Conservation (phyloP, 345 rosid species). For the Cardamine chenopodiifolia region DNA sequence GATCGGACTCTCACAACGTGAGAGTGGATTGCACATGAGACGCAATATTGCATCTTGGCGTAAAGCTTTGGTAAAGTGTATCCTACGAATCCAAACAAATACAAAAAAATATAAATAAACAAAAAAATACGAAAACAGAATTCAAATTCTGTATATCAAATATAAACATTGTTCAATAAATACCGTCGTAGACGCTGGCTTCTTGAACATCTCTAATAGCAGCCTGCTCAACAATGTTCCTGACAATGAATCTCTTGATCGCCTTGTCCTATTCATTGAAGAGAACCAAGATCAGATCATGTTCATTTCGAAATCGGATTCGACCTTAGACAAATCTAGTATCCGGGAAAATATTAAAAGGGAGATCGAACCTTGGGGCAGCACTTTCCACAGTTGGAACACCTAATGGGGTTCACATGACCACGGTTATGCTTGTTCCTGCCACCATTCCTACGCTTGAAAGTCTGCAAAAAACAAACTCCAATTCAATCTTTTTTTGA, state of each 20-base stretch:
- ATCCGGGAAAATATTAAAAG: too few species aligned
- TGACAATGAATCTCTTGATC: slow-evolving; percentile 80
- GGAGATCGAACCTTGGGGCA: slow-evolving; percentile 68
- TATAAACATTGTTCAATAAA: too few species aligned
- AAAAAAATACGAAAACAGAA: too few species aligned
- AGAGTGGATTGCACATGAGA: slow-evolving; percentile 94
- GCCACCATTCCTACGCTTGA: slow-evolving; percentile 94
- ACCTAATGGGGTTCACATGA: slow-evolving; percentile 83
- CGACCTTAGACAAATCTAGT: neutral
- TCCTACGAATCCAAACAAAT: slow-evolving; percentile 34
- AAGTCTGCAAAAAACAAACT: slow-evolving; percentile 50
- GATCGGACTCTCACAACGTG: slow-evolving; percentile 95
- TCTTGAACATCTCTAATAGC: slow-evolving; percentile 93
- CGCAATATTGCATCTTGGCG: slow-evolving; percentile 83
- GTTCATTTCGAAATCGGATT: neutral
- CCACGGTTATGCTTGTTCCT: slow-evolving; percentile 97
- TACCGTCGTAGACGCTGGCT: slow-evolving; percentile 81
- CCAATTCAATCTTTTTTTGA: neutral
- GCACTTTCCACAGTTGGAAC: slow-evolving; percentile 96
- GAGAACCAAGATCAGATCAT: neutral
- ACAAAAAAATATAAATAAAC: too few species aligned
- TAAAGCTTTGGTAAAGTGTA: slow-evolving; percentile 79
- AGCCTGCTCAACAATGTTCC: slow-evolving; percentile 92
- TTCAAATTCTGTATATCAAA: too few species aligned
- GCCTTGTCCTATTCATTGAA: slow-evolving; percentile 63